Evolutionary conservation across 2,329 filamentous ascomycete species (phyloP).

Genomic region (Phaeosphaeria sp.): DNA sequence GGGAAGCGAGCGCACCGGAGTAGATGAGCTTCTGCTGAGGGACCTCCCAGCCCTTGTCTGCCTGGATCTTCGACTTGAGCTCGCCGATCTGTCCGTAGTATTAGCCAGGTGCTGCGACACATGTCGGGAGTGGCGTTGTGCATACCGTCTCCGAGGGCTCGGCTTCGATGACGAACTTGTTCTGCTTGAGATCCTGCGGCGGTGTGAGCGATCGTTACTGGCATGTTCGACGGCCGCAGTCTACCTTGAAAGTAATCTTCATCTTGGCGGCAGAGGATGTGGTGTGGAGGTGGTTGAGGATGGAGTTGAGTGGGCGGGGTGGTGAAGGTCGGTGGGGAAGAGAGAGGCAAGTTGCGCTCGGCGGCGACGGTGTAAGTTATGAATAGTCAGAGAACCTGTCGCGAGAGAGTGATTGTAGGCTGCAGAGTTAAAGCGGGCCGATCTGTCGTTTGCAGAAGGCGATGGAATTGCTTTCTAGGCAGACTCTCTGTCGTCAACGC

Average conservation of each 20-base stretch:
- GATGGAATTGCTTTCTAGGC: constrained; percentile 2
- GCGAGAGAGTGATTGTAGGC: background rate
- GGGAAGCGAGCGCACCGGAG: constrained; percentile 70
- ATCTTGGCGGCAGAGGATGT: constrained; percentile 52
- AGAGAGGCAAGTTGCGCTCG: constrained; percentile 11
- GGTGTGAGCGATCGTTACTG: constrained; percentile 25
- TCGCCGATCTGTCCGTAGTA: constrained; percentile 71
- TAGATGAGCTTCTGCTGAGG: constrained; percentile 96
- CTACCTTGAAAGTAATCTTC: constrained; percentile 76
- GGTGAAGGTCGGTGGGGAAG: constrained; percentile 22
- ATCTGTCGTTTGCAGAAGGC: background rate
- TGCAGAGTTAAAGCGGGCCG: background rate
- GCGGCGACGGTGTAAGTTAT: constrained; percentile 5
- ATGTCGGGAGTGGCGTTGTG: constrained; percentile 25
- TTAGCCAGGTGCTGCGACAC: constrained; percentile 22
- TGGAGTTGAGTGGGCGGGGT: constrained; percentile 23
- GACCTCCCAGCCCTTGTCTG: constrained; percentile 93
- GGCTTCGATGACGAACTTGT: constrained; percentile 96
- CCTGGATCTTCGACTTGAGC: constrained; percentile 90
- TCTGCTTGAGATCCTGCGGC: constrained; percentile 90
- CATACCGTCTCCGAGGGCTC: constrained; percentile 89
- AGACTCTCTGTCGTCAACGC: constrained; percentile 9
- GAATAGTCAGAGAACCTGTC: constrained; percentile 23
- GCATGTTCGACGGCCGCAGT: constrained; percentile 24
- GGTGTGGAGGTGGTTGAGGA: constrained; percentile 18